Percentiles rank a stretch among this genome's conserved stretches.
phyloP scores from a whole-genome alignment of 352 stramenopile species.

The Globisporangium apiculatum region DNA sequence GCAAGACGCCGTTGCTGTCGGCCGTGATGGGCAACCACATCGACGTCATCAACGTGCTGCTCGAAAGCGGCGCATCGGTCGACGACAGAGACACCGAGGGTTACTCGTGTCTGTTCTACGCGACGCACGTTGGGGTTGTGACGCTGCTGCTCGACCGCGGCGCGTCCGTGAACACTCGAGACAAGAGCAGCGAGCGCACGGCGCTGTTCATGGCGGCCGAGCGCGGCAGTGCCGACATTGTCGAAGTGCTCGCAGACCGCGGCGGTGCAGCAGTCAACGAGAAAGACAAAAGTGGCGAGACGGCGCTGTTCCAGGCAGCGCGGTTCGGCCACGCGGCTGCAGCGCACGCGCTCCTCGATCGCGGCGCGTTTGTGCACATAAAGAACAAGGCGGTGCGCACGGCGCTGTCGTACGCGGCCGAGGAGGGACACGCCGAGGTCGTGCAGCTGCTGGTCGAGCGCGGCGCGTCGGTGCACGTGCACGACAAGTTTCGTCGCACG shows the following conservation, averaged over 20 bases:
- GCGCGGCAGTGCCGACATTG: slow-evolving; percentile 6
- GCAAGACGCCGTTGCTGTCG: slow-evolving; percentile 11
- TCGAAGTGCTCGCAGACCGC: slow-evolving; percentile 1
- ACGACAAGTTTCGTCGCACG: slow-evolving; percentile 7
- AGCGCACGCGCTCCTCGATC: slow-evolving; percentile 3
- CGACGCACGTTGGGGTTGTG: slow-evolving; percentile 3
- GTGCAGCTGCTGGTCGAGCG: slow-evolving; percentile 9
- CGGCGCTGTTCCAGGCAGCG: slow-evolving; percentile 10
- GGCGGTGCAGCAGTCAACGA: slow-evolving; percentile 8
- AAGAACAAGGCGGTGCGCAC: slow-evolving; percentile 8
- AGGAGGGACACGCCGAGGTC: slow-evolving; percentile 7
- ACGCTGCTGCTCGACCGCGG: slow-evolving; percentile 7
- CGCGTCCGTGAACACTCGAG: not conserved
- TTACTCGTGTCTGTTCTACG: slow-evolving; percentile 12
- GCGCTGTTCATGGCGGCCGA: slow-evolving; percentile 10
- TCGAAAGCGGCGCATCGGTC: slow-evolving; percentile 5
- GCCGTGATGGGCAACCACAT: slow-evolving; percentile 11
- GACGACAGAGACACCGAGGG: slow-evolving; percentile 6
- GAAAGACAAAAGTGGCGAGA: slow-evolving; percentile 12
- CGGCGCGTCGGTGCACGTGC: slow-evolving; percentile 9
- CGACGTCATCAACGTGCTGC: slow-evolving; percentile 1
- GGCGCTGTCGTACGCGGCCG: slow-evolving; percentile 10
- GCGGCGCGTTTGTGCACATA: slow-evolving; percentile 9
- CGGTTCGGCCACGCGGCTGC: slow-evolving; percentile 6
- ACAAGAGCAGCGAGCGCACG: slow-evolving; percentile 8